Evolutionary conservation across 768 basidiomycete species (phyloP), one percentile per base, ranked within the genome.

Genomic region (Sistotremastrum suecicum): DNA sequence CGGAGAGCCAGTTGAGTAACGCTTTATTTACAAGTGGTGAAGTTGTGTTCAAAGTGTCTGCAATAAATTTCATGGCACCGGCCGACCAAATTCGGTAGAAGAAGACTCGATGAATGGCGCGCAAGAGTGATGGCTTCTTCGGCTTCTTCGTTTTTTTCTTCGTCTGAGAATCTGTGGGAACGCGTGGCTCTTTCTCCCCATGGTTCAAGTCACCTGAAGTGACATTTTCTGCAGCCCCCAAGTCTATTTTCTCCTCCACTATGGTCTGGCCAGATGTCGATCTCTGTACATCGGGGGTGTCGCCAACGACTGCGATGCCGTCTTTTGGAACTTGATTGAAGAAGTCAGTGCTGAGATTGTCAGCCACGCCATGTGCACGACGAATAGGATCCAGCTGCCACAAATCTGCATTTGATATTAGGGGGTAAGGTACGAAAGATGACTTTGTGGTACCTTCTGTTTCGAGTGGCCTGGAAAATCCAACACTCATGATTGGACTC

Each of bases 21-120:
- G 72, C 66, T 52, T 79, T 78, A 53, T 64, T 75, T 12, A 80
- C 57, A 1, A 81, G 66, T 0, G 78, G 75, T 4, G 74, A 68
- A 2, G 70, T 71, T 7, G 74, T 74, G 43, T 66, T 66, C 36
- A 76, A 58, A 0, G 70, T 71, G 49, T 72, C 71, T 65, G 43
- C 48, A n/a, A 61, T 44, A 1, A 78, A 51, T 45, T 72, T 69
- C 32, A 78, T 57, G n/a, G 69, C 34, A 0, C 74, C 75, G 4
- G 69, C 65, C 1, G 55, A 49, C 67, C 70, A 74, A 43, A 71
- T 73, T 3, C 68, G 63, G 30, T 53, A 59, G 47, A 66, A 64
- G 53, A 77, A 75, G 0, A 70, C 68, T 4, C 50, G 57, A 41
- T 70, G 59, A 2, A 80, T 49, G 7, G 77, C 72, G 37, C 61